Base-by-base conservation (phyloP, 2,329 filamentous ascomycete species). In the Diaporthe eres region DNA sequence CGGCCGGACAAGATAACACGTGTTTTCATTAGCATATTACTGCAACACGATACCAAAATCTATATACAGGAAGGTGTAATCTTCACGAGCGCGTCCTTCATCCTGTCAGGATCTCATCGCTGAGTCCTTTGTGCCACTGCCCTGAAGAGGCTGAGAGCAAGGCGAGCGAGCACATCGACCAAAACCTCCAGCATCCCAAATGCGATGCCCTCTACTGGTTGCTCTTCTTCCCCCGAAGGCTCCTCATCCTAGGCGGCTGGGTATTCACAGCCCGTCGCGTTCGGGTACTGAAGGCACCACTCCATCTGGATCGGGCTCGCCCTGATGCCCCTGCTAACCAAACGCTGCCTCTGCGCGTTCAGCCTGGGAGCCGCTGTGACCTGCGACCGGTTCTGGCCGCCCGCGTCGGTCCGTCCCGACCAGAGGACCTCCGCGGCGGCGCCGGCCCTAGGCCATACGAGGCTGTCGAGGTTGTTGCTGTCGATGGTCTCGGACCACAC, bases 401-500 rank as follows among this genome's bases (percentile, higher is more conserved):
- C 82, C 3, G 86, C 88, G 81, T 96, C 94, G 76, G 90, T 89
- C 73, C 89, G 85, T 71, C 94, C 94, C 55, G 91, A 94, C 95
- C 95, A 98, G 63, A 96, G 87, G 1, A 96, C 91, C 85, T 97
- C 95, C 37, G 90, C 94, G 0, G 92, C 94, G 0, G 94, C 94
- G 71, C 89, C 90, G 1, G 91, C 91, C 8, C 95, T 89, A 10
- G 95, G 95, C 95, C 95, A 98, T 12, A 96, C 85, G 83, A 94
- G 91, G 49, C 86, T 86, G 85, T 98, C 94, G 19, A 98, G 82
- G 82, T 93, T 95, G n/a, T 91, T 85, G 4, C 90, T 85, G 83
- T 98, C 95, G 77, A 90, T 88, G n/a, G 93, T 93, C 85, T 98
- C 95, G 78, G 90, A 90, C 95, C 95, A 98, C 75, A 95, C 90